Percentiles rank a stretch among this genome's conserved stretches.
Conservation (phyloP, 108 stramenopile genomes). For the Phaeodactylum tricornutum region DNA sequence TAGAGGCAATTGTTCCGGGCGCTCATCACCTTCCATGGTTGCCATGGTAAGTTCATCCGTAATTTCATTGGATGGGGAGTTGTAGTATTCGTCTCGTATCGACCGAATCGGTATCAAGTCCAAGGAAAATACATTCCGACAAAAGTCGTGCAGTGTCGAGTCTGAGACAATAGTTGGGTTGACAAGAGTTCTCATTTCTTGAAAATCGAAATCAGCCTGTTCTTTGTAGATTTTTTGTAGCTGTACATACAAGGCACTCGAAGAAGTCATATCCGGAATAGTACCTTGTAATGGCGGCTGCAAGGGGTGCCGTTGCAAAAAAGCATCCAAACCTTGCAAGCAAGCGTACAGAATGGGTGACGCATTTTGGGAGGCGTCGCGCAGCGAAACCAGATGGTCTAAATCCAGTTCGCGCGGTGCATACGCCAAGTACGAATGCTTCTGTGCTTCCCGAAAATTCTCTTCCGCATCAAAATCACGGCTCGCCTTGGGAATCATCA, state of each 20-base stretch:
- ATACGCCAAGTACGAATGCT: conserved; percentile 78
- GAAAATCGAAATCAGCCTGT: conserved; percentile 55
- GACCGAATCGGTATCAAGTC: conserved; percentile 48
- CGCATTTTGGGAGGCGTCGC: neutral
- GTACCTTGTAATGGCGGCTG: conserved; percentile 77
- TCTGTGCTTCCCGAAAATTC: conserved; percentile 80
- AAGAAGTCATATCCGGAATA: conserved; percentile 92
- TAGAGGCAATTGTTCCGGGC: conserved; percentile 48
- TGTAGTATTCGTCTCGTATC: conserved; percentile 33
- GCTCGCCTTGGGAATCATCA: conserved; percentile 32
- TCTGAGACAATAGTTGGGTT: conserved; percentile 16
- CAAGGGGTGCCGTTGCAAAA: conserved; percentile 29
- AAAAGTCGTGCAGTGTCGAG: conserved; percentile 57
- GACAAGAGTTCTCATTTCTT: conserved; percentile 12
- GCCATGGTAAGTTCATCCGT: conserved; percentile 36
- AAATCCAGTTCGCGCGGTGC: conserved; percentile 25
- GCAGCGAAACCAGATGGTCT: neutral
- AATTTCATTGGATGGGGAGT: conserved; percentile 21
- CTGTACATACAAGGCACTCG: conserved; percentile 65
- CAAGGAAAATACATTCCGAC: conserved; percentile 61
- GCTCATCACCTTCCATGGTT: conserved; percentile 59
- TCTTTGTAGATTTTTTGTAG: conserved; percentile 72
- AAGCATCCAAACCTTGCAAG: conserved; percentile 36
- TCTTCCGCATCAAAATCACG: conserved; percentile 59
- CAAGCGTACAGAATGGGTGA: neutral